phyloP scores from a whole-genome alignment of 257 asterid genomes.

The Solanum sparsipilum region DNA sequence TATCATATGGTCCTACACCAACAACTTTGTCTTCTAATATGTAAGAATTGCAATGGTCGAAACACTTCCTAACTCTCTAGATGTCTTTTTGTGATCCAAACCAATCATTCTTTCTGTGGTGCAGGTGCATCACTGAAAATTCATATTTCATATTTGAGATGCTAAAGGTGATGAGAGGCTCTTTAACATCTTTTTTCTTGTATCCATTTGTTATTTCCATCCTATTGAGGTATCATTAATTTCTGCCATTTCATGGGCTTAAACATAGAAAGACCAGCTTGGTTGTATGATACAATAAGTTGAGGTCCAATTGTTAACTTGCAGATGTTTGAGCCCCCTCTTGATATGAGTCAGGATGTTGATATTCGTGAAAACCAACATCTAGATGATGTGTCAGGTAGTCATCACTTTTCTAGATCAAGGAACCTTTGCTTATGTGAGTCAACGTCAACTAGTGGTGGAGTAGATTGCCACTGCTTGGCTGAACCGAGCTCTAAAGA shows the following conservation, averaged over 20 bases:
- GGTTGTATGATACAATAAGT: not conserved
- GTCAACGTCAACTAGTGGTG: slow-evolving; percentile 22
- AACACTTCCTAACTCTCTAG: not conserved
- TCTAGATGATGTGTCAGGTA: slow-evolving; percentile 24
- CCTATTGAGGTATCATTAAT: not conserved
- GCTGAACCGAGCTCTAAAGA: slow-evolving; percentile 21
- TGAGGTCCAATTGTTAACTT: slow-evolving; percentile 5
- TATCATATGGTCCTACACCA: not conserved
- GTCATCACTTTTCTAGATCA: slow-evolving; percentile 23
- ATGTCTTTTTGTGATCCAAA: not conserved
- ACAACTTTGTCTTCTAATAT: not conserved
- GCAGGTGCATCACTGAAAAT: slow-evolving; percentile 87
- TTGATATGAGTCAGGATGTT: slow-evolving; percentile 63
- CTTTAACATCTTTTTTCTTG: not conserved
- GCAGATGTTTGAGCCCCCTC: slow-evolving; percentile 95
- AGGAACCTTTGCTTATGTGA: slow-evolving; percentile 15
- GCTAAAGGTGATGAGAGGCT: slow-evolving; percentile 65
- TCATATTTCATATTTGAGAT: slow-evolving; percentile 90
- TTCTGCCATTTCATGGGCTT: slow-evolving; percentile 4
- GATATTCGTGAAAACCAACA: slow-evolving; percentile 32
- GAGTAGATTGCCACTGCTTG: slow-evolving; percentile 14
- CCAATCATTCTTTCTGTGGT: slow-evolving; percentile 1
- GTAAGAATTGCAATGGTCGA: not conserved
- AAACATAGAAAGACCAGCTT: not conserved
- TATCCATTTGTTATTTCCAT: not conserved